These are phyloP conservation scores for Fraxinus velutina DNA, from an alignment of 305 asterid species.

Conservation along the genomic window DNA sequence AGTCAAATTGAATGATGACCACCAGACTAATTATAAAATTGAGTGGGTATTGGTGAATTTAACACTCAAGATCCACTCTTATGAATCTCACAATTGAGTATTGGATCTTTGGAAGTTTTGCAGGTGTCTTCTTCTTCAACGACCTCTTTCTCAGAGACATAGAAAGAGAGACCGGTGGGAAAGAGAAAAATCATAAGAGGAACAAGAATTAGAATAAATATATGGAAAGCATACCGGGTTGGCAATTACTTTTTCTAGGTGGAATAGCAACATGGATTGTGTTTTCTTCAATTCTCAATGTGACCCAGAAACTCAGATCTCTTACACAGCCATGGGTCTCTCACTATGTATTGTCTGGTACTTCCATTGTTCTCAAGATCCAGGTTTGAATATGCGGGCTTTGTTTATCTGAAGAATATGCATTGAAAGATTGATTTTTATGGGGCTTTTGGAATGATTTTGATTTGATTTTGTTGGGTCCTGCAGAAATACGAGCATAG, in stretches of 20 bases:
- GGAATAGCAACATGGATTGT: slow-evolving; percentile 68
- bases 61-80: background rate
- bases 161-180: background rate
- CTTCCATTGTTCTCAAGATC: slow-evolving; percentile 66
- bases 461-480: slow-evolving; percentile 18
- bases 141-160: background rate
- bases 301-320: slow-evolving; percentile 76
- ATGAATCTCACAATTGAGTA: slow-evolving; percentile 4
- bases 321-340: slow-evolving; percentile 70
- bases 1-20: too few relatives aligned
- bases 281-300: slow-evolving; percentile 59
- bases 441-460: background rate
- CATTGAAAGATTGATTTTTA: background rate
- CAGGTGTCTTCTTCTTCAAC: slow-evolving; percentile 7
- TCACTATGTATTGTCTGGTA: slow-evolving; percentile 47
- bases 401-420: background rate
- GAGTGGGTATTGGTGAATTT: background rate
- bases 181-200: background rate
- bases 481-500: slow-evolving; percentile 70
- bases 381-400: slow-evolving; percentile 50
- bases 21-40: too few relatives aligned
- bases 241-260: slow-evolving; percentile 58
- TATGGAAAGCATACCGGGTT: slow-evolving; percentile 24
- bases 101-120: slow-evolving; percentile 16
- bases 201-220: background rate